Base-by-base conservation (phyloP, 2,329 filamentous ascomycete genomes). In the Grosmannia serpens region DNA sequence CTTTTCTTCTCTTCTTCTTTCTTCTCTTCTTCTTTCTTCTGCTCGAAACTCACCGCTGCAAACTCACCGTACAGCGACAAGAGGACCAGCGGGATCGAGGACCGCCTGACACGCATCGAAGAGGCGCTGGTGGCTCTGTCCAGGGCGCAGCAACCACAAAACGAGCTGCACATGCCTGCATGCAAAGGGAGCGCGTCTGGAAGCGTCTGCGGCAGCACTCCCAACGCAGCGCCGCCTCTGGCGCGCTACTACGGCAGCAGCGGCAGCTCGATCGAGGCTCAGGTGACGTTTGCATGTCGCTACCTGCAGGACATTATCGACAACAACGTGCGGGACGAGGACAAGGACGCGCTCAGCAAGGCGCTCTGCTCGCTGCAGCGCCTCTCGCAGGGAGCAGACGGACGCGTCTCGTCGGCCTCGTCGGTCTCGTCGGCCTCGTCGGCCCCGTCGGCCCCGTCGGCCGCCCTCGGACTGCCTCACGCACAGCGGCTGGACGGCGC, bases 231-330 rank as follows among this genome's bases (percentile, higher is more conserved):
- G 5, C 8, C 27, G 2, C 20, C 26, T 13, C 26, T n/a, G n/a
- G n/a, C 22, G 8, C 35, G 35, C 11, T 9, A 44, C 6, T 7
- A 29, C 38, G 26, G 41, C 53, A 49, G 41, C 41, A 44, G 27
- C 15, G 57, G 52, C 17, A 58, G 52, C 44, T 55, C 52, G 3
- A 59, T 59, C 44, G 44, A 55, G 27, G 46, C 57, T 1, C 57
- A 59, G 5, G 22, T 59, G 31, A 17, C 26, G 6, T 55, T 52
- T 52, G 52, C 57, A 2, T 44, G 53, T 31, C 6, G 11, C 3
- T 52, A 55, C 29, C 41, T 58, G 3, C 38, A 49, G n/a, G n/a
- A 54, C 6, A 49, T 38, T 13, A n/a, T 58, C 24, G 56, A 58
- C 51, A 53, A 29, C 51, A 35, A 17, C 7, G 51, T 41, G 3